A percentile compares a stretch with the other conserved stretches of the same genome.
phyloP scores from a whole-genome alignment of 2,329 filamentous ascomycete species.

The Bimuria novae-zelandiae region DNA sequence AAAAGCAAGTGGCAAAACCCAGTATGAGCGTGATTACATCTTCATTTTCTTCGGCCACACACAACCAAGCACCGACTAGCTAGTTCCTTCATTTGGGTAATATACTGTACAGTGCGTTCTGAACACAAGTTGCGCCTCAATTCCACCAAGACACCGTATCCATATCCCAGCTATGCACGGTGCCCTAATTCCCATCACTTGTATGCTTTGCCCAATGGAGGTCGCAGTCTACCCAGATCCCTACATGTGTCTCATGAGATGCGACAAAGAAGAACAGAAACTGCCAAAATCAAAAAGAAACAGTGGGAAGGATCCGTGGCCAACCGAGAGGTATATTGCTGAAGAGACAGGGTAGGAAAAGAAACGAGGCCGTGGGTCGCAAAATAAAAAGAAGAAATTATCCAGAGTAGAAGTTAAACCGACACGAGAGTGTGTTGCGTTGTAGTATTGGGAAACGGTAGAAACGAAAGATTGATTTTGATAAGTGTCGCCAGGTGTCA shows the following conservation, averaged over 20 bases:
- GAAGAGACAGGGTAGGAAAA: slow-evolving; percentile 17
- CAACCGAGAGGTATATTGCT: slow-evolving; percentile 41
- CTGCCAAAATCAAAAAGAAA: slow-evolving; percentile 10
- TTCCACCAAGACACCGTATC: slow-evolving; percentile 25
- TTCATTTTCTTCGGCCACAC: background rate
- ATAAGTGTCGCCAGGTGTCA: slow-evolving; percentile 9
- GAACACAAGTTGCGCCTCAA: slow-evolving; percentile 1
- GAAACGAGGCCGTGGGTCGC: slow-evolving; percentile 20
- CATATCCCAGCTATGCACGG: slow-evolving; percentile 35
- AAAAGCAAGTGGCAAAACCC: background rate
- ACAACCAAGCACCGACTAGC: background rate
- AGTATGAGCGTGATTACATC: background rate
- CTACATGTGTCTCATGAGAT: slow-evolving; percentile 22
- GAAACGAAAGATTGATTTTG: slow-evolving; percentile 16
- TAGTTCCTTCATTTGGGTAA: background rate
- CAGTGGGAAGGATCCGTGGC: slow-evolving; percentile 15
- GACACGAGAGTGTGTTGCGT: slow-evolving; percentile 2
- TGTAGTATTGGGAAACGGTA: slow-evolving; percentile 12
- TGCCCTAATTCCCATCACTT: slow-evolving; percentile 14
- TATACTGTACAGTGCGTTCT: background rate
- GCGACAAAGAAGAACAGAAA: background rate
- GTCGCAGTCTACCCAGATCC: slow-evolving; percentile 24
- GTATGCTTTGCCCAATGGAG: slow-evolving; percentile 17
- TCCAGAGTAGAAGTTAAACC: slow-evolving; percentile 14
- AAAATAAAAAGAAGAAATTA: slow-evolving; percentile 10